Evolutionary conservation across 1,139 yeast genomes (phyloP).

Genomic region (Suhomyces maxii): DNA sequence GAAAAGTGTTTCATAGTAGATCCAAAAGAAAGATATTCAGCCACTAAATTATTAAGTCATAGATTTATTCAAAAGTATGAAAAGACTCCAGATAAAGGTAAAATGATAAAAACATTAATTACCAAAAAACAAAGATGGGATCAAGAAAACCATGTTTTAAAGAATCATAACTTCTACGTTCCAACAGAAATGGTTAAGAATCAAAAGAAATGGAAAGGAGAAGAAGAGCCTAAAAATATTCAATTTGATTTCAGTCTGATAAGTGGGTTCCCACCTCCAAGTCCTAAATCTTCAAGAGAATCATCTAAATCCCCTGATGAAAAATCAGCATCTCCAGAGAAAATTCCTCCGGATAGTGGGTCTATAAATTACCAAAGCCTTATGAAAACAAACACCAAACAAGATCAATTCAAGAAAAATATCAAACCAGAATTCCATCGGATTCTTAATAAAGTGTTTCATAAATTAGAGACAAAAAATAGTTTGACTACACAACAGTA

Average conservation of each 20-base stretch:
- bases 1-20: conserved; percentile 62
- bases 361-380: conserved; percentile 10
- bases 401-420: conserved; percentile 25
- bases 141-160: conserved; percentile 37
- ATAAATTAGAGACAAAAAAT: conserved; percentile 35
- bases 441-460: conserved; percentile 36
- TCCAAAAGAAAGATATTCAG: conserved; percentile 59
- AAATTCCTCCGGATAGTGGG: conserved; percentile 1
- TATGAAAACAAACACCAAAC: conserved; percentile 18
- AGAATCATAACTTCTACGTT: conserved; percentile 37
- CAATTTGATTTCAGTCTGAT: conserved; percentile 43
- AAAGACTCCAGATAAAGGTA: conserved; percentile 15
- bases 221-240: conserved; percentile 16
- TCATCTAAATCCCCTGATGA: conserved; percentile 16
- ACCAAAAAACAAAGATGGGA: conserved; percentile 44
- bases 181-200: conserved; percentile 41
- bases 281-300: conserved; percentile 13
- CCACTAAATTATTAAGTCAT: conserved; percentile 58
- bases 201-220: conserved; percentile 36
- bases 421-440: conserved; percentile 33
- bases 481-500: conserved; percentile 38
- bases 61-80: conserved; percentile 47
- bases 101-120: conserved; percentile 33
- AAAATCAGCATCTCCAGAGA: background rate
- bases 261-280: conserved; percentile 10